Evolutionary conservation across 768 basidiomycete genomes (phyloP).

Genomic region (Suillus placidus): DNA sequence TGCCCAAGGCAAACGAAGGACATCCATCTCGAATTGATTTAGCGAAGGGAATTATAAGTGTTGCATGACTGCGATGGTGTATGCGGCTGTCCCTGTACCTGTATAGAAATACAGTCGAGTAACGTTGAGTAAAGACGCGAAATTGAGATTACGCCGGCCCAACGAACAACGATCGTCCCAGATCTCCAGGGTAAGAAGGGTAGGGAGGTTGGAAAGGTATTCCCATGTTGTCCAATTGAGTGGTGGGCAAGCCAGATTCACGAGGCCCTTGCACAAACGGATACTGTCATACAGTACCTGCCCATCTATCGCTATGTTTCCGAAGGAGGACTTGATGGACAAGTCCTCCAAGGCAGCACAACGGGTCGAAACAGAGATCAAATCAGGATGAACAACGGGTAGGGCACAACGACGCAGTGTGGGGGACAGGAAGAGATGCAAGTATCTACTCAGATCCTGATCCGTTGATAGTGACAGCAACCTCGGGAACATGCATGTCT

Average conservation of each 20-base stretch:
- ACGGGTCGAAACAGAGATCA: not conserved
- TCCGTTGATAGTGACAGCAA: not conserved
- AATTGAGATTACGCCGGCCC: not conserved
- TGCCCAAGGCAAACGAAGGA: not conserved
- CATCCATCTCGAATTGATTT: not conserved
- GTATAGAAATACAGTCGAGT: not conserved
- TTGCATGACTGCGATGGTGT: not conserved
- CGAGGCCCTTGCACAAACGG: not conserved
- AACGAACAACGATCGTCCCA: not conserved
- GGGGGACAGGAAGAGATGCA: not conserved
- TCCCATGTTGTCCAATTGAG: not conserved
- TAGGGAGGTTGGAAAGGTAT: not conserved
- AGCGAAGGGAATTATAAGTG: not conserved
- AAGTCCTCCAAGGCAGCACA: not conserved
- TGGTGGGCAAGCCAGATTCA: not conserved
- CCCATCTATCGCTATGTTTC: not conserved
- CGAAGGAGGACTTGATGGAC: not conserved
- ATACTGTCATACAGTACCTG: not conserved
- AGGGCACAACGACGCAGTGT: not conserved
- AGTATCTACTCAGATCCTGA: not conserved
- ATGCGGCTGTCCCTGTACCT: too few species aligned
- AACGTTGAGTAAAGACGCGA: not conserved
- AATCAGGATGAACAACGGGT: not conserved
- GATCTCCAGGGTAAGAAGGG: not conserved
- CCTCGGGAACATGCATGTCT: not conserved